phyloP scores from a whole-genome alignment of 352 stramenopile genomes.

The Lagenidium sp. region DNA sequence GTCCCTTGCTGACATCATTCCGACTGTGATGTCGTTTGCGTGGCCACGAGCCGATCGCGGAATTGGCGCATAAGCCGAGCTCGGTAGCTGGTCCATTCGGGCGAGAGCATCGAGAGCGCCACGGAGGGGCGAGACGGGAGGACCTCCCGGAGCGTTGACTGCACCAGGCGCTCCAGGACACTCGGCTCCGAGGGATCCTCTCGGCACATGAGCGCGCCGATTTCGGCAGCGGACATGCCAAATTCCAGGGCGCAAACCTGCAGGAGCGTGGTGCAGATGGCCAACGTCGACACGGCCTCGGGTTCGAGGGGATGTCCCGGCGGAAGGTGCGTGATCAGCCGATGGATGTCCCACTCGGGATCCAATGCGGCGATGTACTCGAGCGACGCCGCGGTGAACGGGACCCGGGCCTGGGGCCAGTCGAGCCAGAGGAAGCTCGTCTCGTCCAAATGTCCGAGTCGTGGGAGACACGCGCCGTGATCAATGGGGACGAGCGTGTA shows the following conservation, averaged over 20 bases:
- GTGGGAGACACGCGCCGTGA: slow-evolving; percentile 63
- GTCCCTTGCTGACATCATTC: no score
- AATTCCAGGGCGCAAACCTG: slow-evolving; percentile 35
- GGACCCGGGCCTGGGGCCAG: slow-evolving; percentile 50
- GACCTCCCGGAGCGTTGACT: slow-evolving; percentile 5
- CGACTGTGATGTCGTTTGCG: no score
- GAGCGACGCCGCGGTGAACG: slow-evolving; percentile 21
- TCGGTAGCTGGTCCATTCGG: no score
- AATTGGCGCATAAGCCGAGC: no score
- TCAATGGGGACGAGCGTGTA: slow-evolving; percentile 54
- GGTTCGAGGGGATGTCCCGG: slow-evolving; percentile 17
- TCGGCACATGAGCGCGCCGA: slow-evolving; percentile 49
- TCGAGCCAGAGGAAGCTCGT: slow-evolving; percentile 62
- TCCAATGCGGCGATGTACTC: slow-evolving; percentile 33
- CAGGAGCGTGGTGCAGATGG: slow-evolving; percentile 36
- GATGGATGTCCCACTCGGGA: slow-evolving; percentile 19
- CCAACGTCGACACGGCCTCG: slow-evolving; percentile 35
- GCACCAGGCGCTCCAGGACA: slow-evolving; percentile 28
- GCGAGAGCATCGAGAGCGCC: no score
- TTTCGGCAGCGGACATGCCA: slow-evolving; percentile 35
- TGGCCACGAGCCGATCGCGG: no score
- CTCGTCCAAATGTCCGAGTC: slow-evolving; percentile 29
- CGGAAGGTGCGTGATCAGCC: slow-evolving; percentile 18
- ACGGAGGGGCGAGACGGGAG: no score
- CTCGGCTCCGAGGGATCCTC: slow-evolving; percentile 17